Conservation (phyloP, 805 yeast genomes). For the Yueomyces sinensis region DNA sequence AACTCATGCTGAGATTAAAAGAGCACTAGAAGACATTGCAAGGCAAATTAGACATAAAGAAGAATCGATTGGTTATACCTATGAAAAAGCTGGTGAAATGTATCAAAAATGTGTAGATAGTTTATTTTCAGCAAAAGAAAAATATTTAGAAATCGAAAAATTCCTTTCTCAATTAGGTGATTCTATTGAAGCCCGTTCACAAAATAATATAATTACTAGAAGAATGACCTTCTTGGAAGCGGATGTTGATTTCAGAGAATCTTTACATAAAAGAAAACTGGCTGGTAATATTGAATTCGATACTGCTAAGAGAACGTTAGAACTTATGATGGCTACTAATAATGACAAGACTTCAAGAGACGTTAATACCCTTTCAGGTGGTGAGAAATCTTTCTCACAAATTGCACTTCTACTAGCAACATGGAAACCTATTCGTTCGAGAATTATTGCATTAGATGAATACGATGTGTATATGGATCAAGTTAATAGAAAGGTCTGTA, state of each 20-base stretch:
- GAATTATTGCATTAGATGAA: constrained; percentile 85
- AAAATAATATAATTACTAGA: constrained; percentile 29
- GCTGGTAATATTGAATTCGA: constrained; percentile 61
- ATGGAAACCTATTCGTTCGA: constrained; percentile 86
- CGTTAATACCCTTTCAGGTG: constrained; percentile 84
- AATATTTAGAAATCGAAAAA: constrained; percentile 24
- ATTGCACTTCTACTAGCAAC: constrained; percentile 76
- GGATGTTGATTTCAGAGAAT: constrained; percentile 41
- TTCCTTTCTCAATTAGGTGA: constrained; percentile 22
- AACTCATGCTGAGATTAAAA: constrained; percentile 34
- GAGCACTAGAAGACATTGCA: constrained; percentile 35
- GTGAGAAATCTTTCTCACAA: constrained; percentile 91
- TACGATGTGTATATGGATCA: constrained; percentile 98
- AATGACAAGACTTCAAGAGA: constrained; percentile 46
- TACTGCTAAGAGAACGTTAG: constrained; percentile 34
- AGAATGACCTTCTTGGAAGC: constrained; percentile 34
- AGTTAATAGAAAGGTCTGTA: constrained; percentile 70
- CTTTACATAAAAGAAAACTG: constrained; percentile 56
- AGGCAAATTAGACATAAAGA: constrained; percentile 39
- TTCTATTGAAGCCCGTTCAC: constrained; percentile 32
- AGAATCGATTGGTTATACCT: constrained; percentile 36
- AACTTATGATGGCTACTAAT: constrained; percentile 49
- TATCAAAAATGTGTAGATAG: constrained; percentile 32
- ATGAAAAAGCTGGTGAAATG: constrained; percentile 40
- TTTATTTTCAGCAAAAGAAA: constrained; percentile 30